Evolutionary conservation across 768 basidiomycete genomes (phyloP), one percentile per base, ranked within the genome.

Genomic region (Sutorius australiensis): DNA sequence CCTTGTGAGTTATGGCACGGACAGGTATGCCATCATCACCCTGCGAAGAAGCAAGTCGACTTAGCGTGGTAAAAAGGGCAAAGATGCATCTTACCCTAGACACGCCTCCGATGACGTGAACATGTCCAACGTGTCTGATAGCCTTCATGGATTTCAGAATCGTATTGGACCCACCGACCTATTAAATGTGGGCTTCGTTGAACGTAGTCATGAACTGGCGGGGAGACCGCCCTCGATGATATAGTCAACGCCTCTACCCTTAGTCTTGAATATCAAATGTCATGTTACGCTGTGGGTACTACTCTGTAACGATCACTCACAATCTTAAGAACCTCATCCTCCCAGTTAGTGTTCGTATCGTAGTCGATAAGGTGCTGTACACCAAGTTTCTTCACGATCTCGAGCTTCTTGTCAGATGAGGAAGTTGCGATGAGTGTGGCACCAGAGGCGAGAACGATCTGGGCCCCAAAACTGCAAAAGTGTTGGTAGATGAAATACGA

Each of bases 391-490:
- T 72, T 67, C 9, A 76, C 82, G 28, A 77, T 56, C 54, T 77
- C 72, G 14, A 86, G 72, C 59, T 88, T 89, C 43, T 77, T 74
- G 58, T 86, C 82, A 0, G 82, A 82, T 0, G 83, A 86, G 1
- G 84, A 86, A 0, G 85, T 87, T 27, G 76, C 75, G 57, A 89
- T 84, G 52, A 86, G 83, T 1, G 68, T 77, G 2, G 84, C 84
- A 33, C 84, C 85, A 8, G 80, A 74, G 3, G 81, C 80, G 39
- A 82, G 75, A 2, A 85, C 84, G 41, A 88, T 67, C 66, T 86
- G 82, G 3, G 80, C 68, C 3, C 73, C 84, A 58, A 80, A 84
- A 37, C 81, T 79, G 40, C 56, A 57, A 6, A 64, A 57, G 34
- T n/a, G 40, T 48, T 28, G 28, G 38, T 42, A 24, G 10, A 28